Base-by-base conservation (phyloP, 257 asterid genomes). In the Scutellaria galericulata region DNA sequence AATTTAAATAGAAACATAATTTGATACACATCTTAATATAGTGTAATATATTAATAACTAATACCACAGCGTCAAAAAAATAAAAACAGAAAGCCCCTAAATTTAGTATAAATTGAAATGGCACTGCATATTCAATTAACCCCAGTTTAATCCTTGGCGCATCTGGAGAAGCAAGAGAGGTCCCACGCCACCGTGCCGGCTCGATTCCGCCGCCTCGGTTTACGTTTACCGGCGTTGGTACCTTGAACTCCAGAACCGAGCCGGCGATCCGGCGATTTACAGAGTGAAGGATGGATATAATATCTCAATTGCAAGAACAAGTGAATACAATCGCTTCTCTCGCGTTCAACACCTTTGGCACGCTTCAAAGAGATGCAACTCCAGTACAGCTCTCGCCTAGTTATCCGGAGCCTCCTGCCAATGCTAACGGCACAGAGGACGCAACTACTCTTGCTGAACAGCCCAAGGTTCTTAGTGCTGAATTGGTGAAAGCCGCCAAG, bases 311-410 rank as follows among this genome's bases (percentile, higher is more conserved):
- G 71, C 98, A 90, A 82, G 98, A 93, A 72, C 96, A 89, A 74
- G 86, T 83, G 54, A 90, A 93, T 61, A 76, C 89, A 13, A 67
- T 90, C 41, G 95, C 96, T 37, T 84, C 90, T 46, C 75, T 89
- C 50, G 90, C 97, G 14, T 91, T 89, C 84, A 94, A 91, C 66
- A 87, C 97, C 18, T 82, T 88, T 24, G 97, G 99, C n/a, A 78
- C 95, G 0, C 95, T 94, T 64, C 99, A 94, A 68, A 86, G 97
- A 77, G 98, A 92, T 68, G 96, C 97, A 47, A 89, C 91, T 74
- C 93, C 97, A 2, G 99, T 91, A 13, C 95, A 90, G 81, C 73
- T 94, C 27, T 87, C 99, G 46, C 86, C 97, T 59, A 87, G 84
- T 78, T 94, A 88, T 80, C 97, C 97, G 7, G 96, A 91, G 66